Base-by-base conservation (phyloP, 2,329 filamentous ascomycete genomes). In the Monilinia aucupariae region DNA sequence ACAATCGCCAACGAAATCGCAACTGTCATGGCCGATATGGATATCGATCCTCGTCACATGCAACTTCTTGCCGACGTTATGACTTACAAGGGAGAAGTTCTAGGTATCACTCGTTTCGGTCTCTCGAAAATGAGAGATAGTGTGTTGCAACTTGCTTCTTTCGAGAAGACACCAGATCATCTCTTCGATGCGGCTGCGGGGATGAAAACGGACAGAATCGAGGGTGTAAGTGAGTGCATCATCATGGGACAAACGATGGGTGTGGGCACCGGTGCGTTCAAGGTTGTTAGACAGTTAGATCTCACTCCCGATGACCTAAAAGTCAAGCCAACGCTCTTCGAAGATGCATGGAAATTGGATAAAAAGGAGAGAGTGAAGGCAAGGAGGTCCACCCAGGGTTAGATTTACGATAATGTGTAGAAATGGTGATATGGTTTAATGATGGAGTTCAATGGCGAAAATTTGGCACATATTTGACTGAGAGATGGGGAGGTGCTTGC, bases 121-220 rank as follows among this genome's bases (percentile, higher is more conserved):
- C 81, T 99, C 32, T 90, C 92, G 63, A 99, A 97, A 81, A 97
- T 96, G 89, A 84, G 94, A 59, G 94, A 99, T 75, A 90, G 85
- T 20, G 94, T 97, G 13, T 79, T 99, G 62, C 94, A 99, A 76
- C 82, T 99, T 15, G 94, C 94, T 0, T 93, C 89, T 22, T 99
- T 99, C 73, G 94, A 99, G 77, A 97, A 97, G 83, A 99, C 94
- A 53, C 92, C 94, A 0, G 94, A 99, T 74, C 94, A 99, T 77
- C 78, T 99, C 48, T 99, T 99, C 72, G 93, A 97, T 67, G 94
- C 94, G 3, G 94, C 92, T 8, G 90, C 91, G 6, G 87, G 88
- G 63, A 96, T 96, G 82, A 97, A 97, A 80, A 88, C 85, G 34
- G 94, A 99, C 77, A 82, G 85, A 66, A 96, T 99, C 65, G 90